Evolutionary conservation across 176 grass and related monocot species (phyloP).

Genomic region (Carex myosuroides): DNA sequence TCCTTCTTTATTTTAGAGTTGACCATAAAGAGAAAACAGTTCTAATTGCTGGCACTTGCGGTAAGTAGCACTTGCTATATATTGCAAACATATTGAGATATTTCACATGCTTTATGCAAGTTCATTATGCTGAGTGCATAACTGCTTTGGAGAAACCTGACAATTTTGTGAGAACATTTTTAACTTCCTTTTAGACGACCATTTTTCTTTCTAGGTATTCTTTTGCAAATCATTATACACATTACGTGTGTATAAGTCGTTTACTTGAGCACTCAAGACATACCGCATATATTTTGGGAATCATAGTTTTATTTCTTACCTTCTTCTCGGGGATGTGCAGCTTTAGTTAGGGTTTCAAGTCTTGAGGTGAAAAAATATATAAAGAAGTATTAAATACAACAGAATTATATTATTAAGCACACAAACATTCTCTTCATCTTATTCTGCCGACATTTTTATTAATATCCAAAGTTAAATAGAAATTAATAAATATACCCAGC

Average conservation of each 20-base stretch:
- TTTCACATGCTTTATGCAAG: background rate
- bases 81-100: background rate
- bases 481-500: too few species aligned
- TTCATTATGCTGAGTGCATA: background rate
- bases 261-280: background rate
- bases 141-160: background rate
- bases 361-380: too few species aligned
- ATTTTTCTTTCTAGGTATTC: background rate
- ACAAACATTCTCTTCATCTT: too few species aligned
- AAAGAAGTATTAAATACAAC: too few species aligned
- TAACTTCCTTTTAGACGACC: background rate
- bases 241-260: background rate
- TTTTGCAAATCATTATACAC: background rate
- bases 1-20: slow-evolving; percentile 70
- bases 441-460: too few species aligned
- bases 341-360: background rate
- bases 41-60: slow-evolving; percentile 71
- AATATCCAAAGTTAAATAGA: too few species aligned
- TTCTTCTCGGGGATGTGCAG: background rate
- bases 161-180: background rate
- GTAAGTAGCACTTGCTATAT: slow-evolving; percentile 42
- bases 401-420: too few species aligned
- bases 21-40: slow-evolving; percentile 85
- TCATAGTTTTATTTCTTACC: background rate
- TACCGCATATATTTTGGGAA: background rate